Percentiles rank a stretch among this genome's conserved stretches.
These are phyloP conservation scores for Lavandula angustifolia DNA, from an alignment of 257 asterid species.

Conservation along the genomic window DNA sequence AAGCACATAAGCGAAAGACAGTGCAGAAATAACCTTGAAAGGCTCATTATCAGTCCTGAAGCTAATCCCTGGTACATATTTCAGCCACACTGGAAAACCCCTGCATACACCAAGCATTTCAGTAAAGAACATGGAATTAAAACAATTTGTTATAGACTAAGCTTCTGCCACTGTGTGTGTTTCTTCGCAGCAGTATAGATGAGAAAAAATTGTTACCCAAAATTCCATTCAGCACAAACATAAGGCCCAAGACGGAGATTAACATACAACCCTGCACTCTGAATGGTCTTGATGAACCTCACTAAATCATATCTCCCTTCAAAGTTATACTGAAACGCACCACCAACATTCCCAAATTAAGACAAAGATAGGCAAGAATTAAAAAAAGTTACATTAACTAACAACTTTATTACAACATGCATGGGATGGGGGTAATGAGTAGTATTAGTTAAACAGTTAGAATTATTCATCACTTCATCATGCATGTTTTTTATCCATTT, in stretches of 20 bases:
- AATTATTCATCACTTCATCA: no score
- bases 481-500: no score
- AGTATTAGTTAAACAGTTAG: no score
- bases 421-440: no score
- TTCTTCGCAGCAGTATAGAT: slow-evolving; percentile 31
- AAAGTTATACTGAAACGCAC: slow-evolving; percentile 68
- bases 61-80: slow-evolving; percentile 83
- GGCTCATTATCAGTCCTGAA: slow-evolving; percentile 92
- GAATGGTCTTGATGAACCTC: slow-evolving; percentile 76
- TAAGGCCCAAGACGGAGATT: slow-evolving; percentile 92
- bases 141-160: not conserved
- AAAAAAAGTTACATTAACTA: not conserved
- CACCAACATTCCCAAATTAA: slow-evolving; percentile 12
- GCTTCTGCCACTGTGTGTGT: not conserved
- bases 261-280: slow-evolving; percentile 83
- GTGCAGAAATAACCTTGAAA: slow-evolving; percentile 58
- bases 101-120: slow-evolving; percentile 39
- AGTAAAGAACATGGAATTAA: not conserved
- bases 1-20: not conserved
- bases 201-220: slow-evolving; percentile 55
- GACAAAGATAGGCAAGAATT: slow-evolving; percentile 20
- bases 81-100: slow-evolving; percentile 96
- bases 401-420: no score
- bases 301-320: slow-evolving; percentile 86
- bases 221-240: slow-evolving; percentile 94